These are phyloP conservation scores for Thelonectria rubi DNA, from an alignment of 2,329 filamentous ascomycete species.

Conservation along the genomic window DNA sequence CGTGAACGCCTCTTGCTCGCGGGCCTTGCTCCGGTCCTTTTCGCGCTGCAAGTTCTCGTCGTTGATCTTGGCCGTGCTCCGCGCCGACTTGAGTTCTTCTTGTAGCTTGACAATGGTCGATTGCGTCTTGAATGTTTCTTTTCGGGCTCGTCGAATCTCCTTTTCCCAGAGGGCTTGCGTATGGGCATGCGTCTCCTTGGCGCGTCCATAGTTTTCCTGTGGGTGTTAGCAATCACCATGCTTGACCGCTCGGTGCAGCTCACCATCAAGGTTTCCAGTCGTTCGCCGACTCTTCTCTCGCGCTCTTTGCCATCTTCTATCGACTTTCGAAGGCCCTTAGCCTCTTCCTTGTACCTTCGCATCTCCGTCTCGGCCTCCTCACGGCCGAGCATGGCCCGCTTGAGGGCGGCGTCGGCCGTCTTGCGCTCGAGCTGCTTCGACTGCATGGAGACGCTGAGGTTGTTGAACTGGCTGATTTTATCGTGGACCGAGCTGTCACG, in stretches of 20 bases:
- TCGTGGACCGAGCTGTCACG: constrained; percentile 71
- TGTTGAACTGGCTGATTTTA: constrained; percentile 78
- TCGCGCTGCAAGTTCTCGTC: constrained; percentile 71
- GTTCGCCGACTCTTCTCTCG: constrained; percentile 72
- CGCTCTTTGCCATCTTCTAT: constrained; percentile 72
- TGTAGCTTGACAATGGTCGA: constrained; percentile 75
- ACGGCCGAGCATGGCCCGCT: constrained; percentile 71
- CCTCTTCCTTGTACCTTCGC: constrained; percentile 70
- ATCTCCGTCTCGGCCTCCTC: constrained; percentile 78
- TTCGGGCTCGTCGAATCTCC: constrained; percentile 73
- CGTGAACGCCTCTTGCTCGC: constrained; percentile 75
- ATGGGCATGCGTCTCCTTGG: constrained; percentile 74
- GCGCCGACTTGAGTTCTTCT: constrained; percentile 74
- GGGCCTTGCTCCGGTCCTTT: constrained; percentile 66
- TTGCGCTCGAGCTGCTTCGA: constrained; percentile 71
- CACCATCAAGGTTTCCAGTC: constrained; percentile 76
- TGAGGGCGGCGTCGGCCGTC: constrained; percentile 71
- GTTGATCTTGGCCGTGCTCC: constrained; percentile 61
- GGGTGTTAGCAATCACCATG: constrained; percentile 25
- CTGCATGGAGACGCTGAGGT: constrained; percentile 68
- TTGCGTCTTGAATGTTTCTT: constrained; percentile 80
- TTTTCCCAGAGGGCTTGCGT: constrained; percentile 77
- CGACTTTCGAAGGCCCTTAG: constrained; percentile 62
- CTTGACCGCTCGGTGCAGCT: constrained; percentile 2
- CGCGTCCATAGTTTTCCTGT: constrained; percentile 76